phyloP scores from a whole-genome alignment of 768 basidiomycete genomes.

The Suillus spraguei region DNA sequence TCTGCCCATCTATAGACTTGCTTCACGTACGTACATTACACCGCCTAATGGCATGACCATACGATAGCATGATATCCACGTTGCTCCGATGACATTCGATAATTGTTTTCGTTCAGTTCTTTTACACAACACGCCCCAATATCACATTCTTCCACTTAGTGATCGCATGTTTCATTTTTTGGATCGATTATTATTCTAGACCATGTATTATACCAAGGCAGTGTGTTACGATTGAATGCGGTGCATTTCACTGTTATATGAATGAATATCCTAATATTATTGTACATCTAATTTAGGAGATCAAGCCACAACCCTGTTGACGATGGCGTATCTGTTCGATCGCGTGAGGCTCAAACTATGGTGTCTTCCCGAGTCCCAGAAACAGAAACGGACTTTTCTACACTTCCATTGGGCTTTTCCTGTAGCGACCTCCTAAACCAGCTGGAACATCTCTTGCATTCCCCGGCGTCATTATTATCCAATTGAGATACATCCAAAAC shows the following conservation, averaged over 20 bases:
- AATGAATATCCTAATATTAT: neutral
- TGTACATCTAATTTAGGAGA: neutral
- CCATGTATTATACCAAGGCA: neutral
- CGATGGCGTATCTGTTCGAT: neutral
- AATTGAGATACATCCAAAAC: neutral
- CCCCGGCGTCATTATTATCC: neutral
- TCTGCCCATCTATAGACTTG: slow-evolving; percentile 4
- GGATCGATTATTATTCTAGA: neutral
- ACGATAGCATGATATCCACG: slow-evolving; percentile 8
- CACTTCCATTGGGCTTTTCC: neutral
- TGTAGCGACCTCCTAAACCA: neutral
- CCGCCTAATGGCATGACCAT: slow-evolving; percentile 6
- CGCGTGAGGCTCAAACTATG: neutral
- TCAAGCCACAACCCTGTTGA: neutral
- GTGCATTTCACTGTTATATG: neutral
- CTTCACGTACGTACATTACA: slow-evolving; percentile 7
- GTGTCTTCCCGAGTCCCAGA: neutral
- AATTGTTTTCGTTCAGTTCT: neutral
- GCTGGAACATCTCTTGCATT: neutral
- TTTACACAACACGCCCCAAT: neutral
- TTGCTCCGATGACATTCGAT: neutral
- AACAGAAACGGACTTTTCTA: neutral
- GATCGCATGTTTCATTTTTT: slow-evolving; percentile 6
- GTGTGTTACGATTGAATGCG: neutral
- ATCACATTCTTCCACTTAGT: neutral